Evolutionary conservation across 2,329 filamentous ascomycete species (phyloP).

Genomic region (Cladorrhinum sp.): DNA sequence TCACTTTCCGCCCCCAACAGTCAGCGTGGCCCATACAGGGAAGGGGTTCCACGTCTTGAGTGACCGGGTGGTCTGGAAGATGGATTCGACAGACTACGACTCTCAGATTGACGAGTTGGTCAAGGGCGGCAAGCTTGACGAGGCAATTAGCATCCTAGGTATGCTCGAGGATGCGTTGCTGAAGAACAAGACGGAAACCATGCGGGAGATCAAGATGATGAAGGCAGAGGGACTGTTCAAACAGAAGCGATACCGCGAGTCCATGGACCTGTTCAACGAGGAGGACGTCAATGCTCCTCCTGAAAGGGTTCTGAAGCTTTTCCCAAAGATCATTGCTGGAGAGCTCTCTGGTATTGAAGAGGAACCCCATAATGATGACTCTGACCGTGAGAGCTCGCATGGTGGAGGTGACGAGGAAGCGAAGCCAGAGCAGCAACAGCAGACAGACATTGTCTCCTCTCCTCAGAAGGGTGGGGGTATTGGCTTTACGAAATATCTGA

Average conservation of each 20-base stretch:
- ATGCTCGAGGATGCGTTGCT: conserved; percentile 93
- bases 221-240: conserved; percentile 86
- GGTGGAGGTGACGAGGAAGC: conserved; percentile 33
- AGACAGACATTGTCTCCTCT: conserved; percentile 29
- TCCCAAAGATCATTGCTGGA: conserved; percentile 79
- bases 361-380: conserved; percentile 34
- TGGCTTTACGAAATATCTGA: conserved; percentile 55
- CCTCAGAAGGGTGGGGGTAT: conserved; percentile 43
- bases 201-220: conserved; percentile 83
- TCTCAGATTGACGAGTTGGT: conserved; percentile 82
- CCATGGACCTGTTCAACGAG: conserved; percentile 81
- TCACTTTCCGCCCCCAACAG: conserved; percentile 88
- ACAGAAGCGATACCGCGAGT: conserved; percentile 76
- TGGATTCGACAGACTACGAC: conserved; percentile 90
- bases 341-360: conserved; percentile 58
- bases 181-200: conserved; percentile 72
- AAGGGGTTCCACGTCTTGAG: conserved; percentile 95
- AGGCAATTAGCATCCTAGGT: conserved; percentile 82
- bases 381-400: conserved; percentile 30
- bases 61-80: conserved; percentile 90
- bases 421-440: conserved; percentile 30
- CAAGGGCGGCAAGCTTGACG: conserved; percentile 71
- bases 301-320: conserved; percentile 80
- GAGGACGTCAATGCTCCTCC: conserved; percentile 86
- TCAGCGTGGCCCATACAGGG: conserved; percentile 90